Evolutionary conservation across 2,329 filamentous ascomycete species (phyloP), one percentile per base, ranked within the genome.

Genomic region (Colletotrichum noveboracense): DNA sequence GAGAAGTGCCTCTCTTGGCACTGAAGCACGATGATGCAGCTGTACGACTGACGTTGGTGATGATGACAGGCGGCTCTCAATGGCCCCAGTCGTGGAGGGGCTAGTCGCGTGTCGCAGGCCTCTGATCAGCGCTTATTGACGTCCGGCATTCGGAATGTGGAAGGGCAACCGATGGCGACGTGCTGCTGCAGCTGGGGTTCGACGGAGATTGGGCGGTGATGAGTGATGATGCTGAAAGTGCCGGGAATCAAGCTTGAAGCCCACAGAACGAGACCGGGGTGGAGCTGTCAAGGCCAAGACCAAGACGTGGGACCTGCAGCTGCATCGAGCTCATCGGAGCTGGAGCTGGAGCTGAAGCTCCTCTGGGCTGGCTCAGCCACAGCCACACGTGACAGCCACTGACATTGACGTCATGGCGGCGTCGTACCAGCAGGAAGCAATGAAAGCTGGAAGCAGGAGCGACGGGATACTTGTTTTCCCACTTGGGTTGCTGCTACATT

Each of bases 321-420:
- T 38, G 60, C 60, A 60, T 24, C 30, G n/a, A 32, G 38, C 38
- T 43, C 38, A 43, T n/a, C 38, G 38, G 38, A 48, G 38, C 38
- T 32, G 61, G 32, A 34, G n/a, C 34, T 61, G 36, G 52, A 71
- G 56, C 70, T 73, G 56, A 14, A 64, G 71, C 43, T 65, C 68
- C 70, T 55, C 58, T 58, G 34, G 14, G 7, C 16, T 38, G 24
- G 38, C 73, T 68, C 64, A 65, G 64, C 64, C 48, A 66, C 43
- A 28, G 21, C 30, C 13, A 13, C 74, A 74, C 58, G 74, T 69
- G 43, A 74, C 16, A 32, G 48, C 14, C 21, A 66, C 48, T 1
- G 21, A 38, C 8, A 64, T 64, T 66, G 74, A 76, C 74, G 74
- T 76, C 74, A 76, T 26, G 21, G 16, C 28, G 32, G n/a, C 26